These are phyloP conservation scores for Amaranthus palmeri DNA, from an alignment of 148 eudicot species.

Conservation along the genomic window DNA sequence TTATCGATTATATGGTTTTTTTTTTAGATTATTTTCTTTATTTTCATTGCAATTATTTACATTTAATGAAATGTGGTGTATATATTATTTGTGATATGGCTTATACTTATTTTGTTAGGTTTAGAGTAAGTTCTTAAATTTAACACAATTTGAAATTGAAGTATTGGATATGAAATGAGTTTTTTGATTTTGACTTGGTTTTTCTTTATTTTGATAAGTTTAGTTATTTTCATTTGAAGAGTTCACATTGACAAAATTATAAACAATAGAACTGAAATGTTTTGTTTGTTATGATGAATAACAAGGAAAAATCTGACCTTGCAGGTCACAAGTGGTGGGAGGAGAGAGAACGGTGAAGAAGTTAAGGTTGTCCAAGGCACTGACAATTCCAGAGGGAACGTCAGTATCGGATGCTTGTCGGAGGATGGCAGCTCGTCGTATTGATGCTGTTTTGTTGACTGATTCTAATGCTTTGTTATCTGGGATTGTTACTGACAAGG, in stretches of 20 bases:
- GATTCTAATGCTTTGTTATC: conserved; percentile 94
- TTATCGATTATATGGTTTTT: no score
- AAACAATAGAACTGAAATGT: not conserved
- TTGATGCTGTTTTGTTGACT: conserved; percentile 86
- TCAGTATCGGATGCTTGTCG: conserved; percentile 89
- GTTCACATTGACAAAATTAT: no score
- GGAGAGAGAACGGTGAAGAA: conserved; percentile 98
- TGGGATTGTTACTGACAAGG: conserved; percentile 94
- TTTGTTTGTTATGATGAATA: not conserved
- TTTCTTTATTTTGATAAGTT: not conserved
- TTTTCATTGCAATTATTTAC: not conserved
- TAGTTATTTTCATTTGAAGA: no score
- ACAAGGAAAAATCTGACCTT: not conserved
- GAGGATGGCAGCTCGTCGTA: conserved; percentile 89
- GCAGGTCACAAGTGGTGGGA: conserved; percentile 37
- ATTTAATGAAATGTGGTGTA: not conserved
- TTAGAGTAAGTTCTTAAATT: not conserved
- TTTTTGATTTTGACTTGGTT: not conserved
- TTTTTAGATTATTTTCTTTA: not conserved
- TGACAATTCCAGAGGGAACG: conserved; percentile 93
- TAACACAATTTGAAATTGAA: not conserved
- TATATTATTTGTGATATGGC: not conserved
- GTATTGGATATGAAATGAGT: not conserved
- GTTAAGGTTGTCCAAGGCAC: conserved; percentile 81
- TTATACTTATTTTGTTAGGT: no score